Evolutionary conservation across 306 rosid genomes (phyloP).

Genomic region (Castanospermum australe): DNA sequence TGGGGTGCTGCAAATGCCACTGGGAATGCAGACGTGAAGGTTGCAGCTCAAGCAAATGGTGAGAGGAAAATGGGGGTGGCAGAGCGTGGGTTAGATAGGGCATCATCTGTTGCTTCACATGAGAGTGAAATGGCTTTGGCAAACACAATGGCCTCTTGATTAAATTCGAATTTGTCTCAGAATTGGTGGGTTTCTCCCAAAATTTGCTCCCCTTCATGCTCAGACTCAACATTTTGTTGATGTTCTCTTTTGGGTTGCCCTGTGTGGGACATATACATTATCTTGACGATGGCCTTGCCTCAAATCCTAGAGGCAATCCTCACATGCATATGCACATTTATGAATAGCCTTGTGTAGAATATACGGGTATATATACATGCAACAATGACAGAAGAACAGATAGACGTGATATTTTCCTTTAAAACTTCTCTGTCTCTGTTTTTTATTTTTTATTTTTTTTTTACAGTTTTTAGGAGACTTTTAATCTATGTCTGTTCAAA

Average conservation of each 20-base stretch:
- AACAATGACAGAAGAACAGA: neutral
- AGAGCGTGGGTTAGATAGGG: neutral
- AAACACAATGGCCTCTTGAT: constrained; percentile 40
- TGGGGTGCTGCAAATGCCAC: neutral
- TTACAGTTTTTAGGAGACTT: neutral
- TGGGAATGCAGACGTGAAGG: neutral
- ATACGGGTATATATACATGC: neutral
- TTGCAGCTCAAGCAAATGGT: neutral
- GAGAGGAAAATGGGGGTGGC: neutral
- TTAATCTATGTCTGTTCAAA: neutral
- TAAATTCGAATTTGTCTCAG: neutral
- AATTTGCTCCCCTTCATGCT: neutral
- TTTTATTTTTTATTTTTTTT: neutral
- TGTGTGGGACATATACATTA: neutral
- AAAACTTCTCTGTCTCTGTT: neutral
- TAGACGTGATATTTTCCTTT: neutral
- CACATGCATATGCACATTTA: neutral
- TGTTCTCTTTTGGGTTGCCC: neutral
- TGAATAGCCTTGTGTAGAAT: neutral
- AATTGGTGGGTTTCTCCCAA: neutral
- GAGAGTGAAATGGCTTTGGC: constrained; percentile 63
- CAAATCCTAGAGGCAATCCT: neutral
- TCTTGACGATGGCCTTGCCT: neutral
- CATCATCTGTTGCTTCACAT: constrained; percentile 25
- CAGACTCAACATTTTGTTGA: neutral